Percentiles rank a stretch among this genome's conserved stretches.
These are phyloP conservation scores for Ustulina deusta DNA, from an alignment of 2,329 filamentous ascomycete species.

Conservation along the genomic window DNA sequence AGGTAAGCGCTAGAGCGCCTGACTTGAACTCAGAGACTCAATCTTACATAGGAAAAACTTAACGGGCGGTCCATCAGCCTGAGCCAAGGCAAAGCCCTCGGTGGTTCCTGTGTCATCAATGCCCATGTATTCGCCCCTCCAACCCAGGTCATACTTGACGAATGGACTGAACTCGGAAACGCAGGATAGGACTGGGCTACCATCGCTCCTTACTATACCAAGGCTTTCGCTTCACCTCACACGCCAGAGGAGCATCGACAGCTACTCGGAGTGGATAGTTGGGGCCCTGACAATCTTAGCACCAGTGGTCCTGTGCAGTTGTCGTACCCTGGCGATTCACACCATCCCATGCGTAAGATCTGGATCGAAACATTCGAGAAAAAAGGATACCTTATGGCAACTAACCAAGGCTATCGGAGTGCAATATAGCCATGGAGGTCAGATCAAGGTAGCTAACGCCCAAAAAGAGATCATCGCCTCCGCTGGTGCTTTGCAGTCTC, in stretches of 20 bases:
- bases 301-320: constrained; percentile 34
- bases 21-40: constrained; percentile 13
- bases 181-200: constrained; percentile 40
- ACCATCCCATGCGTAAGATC: constrained; percentile 37
- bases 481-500: constrained; percentile 40
- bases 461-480: constrained; percentile 42
- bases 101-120: constrained; percentile 44
- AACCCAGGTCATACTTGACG: constrained; percentile 33
- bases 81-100: constrained; percentile 42
- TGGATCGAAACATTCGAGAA: constrained; percentile 36
- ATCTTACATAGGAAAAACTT: constrained; percentile 26
- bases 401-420: constrained; percentile 34
- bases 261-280: constrained; percentile 32
- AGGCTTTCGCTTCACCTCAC: constrained; percentile 36
- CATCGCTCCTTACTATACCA: constrained; percentile 38
- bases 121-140: constrained; percentile 41
- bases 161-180: constrained; percentile 42
- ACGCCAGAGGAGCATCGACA: constrained; percentile 15
- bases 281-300: background rate
- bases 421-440: constrained; percentile 26
- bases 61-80: constrained; percentile 35
- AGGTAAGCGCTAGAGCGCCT: constrained; percentile 23
- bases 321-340: constrained; percentile 31
- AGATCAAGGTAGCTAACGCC: constrained; percentile 18
- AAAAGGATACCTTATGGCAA: constrained; percentile 25